Conservation (phyloP, 1,284 basidiomycete species). For the Heterobasidion occidentale region DNA sequence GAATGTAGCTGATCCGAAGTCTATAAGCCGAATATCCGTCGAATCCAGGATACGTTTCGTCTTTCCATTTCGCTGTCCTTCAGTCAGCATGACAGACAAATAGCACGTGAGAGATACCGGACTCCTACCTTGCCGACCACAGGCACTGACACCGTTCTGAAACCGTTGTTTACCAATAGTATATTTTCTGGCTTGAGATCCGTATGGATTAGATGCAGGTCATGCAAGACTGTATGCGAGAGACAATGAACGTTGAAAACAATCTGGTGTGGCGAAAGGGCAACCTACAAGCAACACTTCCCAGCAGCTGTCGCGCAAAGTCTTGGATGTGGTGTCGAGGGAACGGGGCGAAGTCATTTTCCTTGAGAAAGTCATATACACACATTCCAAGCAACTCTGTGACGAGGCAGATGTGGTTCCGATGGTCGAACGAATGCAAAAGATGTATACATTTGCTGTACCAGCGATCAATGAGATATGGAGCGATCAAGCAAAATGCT, state of each 20-base stretch:
- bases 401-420: slow-evolving; percentile 97
- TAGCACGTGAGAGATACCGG: slow-evolving; percentile 5
- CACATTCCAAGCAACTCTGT: slow-evolving; percentile 96
- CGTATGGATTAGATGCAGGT: slow-evolving; percentile 90
- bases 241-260: not conserved
- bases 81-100: slow-evolving; percentile 1
- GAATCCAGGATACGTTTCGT: slow-evolving; percentile 74
- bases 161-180: slow-evolving; percentile 85
- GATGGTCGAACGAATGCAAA: slow-evolving; percentile 91
- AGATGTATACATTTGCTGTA: slow-evolving; percentile 96
- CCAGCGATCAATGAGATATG: slow-evolving; percentile 10
- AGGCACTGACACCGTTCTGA: slow-evolving; percentile 47
- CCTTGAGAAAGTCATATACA: slow-evolving; percentile 98
- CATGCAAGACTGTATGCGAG: slow-evolving; percentile 70
- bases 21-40: slow-evolving; percentile 94
- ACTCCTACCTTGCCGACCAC: slow-evolving; percentile 48
- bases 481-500: slow-evolving; percentile 4
- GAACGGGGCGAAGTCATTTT: slow-evolving; percentile 96
- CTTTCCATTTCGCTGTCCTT: slow-evolving; percentile 48
- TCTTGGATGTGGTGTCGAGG: slow-evolving; percentile 94
- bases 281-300: slow-evolving; percentile 87
- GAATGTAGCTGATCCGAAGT: slow-evolving; percentile 98
- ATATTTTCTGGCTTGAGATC: slow-evolving; percentile 99
- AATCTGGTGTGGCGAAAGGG: not conserved
- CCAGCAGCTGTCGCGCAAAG: slow-evolving; percentile 89